Percentiles rank a stretch among this genome's conserved stretches.
Evolutionary conservation across 176 grass and related monocot genomes (phyloP).

Genomic region (Pontederia paniculata): DNA sequence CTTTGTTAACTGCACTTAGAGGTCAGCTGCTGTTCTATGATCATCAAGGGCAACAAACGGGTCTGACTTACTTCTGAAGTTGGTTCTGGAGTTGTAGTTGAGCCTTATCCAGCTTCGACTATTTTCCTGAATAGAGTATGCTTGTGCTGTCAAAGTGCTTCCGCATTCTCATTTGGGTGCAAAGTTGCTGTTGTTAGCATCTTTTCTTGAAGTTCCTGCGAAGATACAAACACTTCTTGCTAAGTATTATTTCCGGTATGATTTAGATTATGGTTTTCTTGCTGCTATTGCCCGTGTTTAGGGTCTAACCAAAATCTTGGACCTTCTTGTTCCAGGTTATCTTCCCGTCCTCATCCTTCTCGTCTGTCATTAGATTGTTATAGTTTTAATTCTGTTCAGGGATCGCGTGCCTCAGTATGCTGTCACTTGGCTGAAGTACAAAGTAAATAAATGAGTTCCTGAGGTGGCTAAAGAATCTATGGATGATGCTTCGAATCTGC

Average conservation of each 20-base stretch:
- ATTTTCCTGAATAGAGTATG: slow-evolving; percentile 47
- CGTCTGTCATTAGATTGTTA: no score
- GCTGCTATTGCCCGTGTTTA: no score
- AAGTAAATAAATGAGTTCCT: no score
- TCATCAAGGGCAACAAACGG: slow-evolving; percentile 39
- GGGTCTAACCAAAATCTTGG: no score
- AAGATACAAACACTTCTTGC: slow-evolving; percentile 18
- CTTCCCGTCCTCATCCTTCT: no score
- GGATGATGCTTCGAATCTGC: no score
- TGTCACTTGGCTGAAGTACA: no score
- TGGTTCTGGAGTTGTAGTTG: slow-evolving; percentile 30
- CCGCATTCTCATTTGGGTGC: slow-evolving; percentile 32
- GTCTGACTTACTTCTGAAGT: slow-evolving; percentile 37
- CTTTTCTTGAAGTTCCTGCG: slow-evolving; percentile 34
- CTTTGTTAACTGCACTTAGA: slow-evolving; percentile 91
- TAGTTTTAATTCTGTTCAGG: no score
- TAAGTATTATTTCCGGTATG: slow-evolving; percentile 35
- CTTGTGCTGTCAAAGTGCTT: slow-evolving; percentile 29
- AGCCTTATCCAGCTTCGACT: slow-evolving; percentile 20
- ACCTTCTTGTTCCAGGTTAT: no score
- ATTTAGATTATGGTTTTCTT: not conserved
- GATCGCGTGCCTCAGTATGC: no score
- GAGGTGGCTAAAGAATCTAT: no score
- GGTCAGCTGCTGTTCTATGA: slow-evolving; percentile 11
- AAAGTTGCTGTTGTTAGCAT: slow-evolving; percentile 21